Base-by-base conservation (phyloP, 768 basidiomycete genomes). In the Phylloporus sp. region DNA sequence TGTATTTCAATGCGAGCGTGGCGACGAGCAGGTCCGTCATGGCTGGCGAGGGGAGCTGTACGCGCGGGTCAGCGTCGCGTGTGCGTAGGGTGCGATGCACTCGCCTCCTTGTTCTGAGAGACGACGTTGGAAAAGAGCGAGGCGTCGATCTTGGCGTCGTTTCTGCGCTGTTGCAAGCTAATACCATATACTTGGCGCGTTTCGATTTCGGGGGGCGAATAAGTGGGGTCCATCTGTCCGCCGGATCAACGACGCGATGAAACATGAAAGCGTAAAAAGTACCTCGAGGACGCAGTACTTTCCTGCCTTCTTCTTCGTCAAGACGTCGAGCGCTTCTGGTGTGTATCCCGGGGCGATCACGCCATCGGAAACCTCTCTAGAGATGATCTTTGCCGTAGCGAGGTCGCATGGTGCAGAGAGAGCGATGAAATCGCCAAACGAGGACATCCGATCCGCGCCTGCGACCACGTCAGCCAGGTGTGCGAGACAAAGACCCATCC, bases 381-480 rank as follows among this genome's bases (percentile, higher is more conserved):
- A 94, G 62, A 99, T 96, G 64, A 99, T 94, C 54, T 82, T 84
- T 34, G 96, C 96, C 9, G 96, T 98, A 2, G 90, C 86, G 29
- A 93, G 73, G 63, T 99, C 96, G 70, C 94, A 96, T 17, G 84
- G 81, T 22, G 86, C 84, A 15, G 93, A 96, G 10, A 99, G 77
- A 0, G 93, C 96, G 58, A 99, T 94, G 65, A 98, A 99, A 71
- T 99, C 96, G 5, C 96, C 96, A 64, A 98, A 99, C 3, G 95
- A 97, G 1, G 95, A 97, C 96, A 99, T 99, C 44, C 96, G 84
- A 65, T 99, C 96, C 20, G 96, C 95, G 46, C 93, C 89, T 90
- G 54, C 6, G 54, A n/a, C 46, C 24, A 53, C 21, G 18, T 38
- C 15, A 45, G 48, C 47, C 15, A 46, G 45, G 50, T 49, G 40